Evolutionary conservation across 768 basidiomycete genomes (phyloP), one percentile per base, ranked within the genome.

Genomic region (Macrolepiota fuliginosa): DNA sequence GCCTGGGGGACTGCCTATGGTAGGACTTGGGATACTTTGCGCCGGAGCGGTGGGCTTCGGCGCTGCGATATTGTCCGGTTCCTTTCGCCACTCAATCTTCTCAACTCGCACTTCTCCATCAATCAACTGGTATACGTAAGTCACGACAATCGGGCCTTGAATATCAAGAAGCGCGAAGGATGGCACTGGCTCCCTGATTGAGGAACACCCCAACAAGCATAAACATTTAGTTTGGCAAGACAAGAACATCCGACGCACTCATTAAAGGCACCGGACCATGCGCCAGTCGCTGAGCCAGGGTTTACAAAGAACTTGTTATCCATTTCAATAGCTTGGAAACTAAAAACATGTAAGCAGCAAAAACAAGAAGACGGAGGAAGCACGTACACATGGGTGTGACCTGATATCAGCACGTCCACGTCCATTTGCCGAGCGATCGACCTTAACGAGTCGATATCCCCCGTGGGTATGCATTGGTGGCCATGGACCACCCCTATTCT

Each of bases 121-220:
- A 49, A 96, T 90, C 32, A 96, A 85, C 70, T 96, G 94, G 73
- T 96, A 98, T 2, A 98, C 95, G 69, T 97, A 98, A 2, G 96
- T 98, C 27, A 97, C 95, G 36, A 99, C 92, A 9, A 96, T 94
- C 2, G 93, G 87, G 4, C 97, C 97, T 76, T 99, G 97, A 37
- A 99, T 89, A 71, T 98, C 97, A 90, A 99, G 94, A 49, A 98
- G 77, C 0, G 97, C 97, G 69, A 99, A 99, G 2, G 94, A 95
- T 0, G 97, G 96, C 1, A 84, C 94, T 2, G 91, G 88, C 29
- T 94, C 93, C 3, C 94, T 95, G 67, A 6, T 19, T 35, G n/a
- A 63, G 51, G 65, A 61, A 35, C n/a, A n/a, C n/a, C n/a, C n/a
- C n/a, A n/a, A n/a, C n/a, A n/a, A n/a, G n/a, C 62, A 24, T 58